These are phyloP conservation scores for Syzygium oleosum DNA, from an alignment of 345 rosid species.

Conservation along the genomic window DNA sequence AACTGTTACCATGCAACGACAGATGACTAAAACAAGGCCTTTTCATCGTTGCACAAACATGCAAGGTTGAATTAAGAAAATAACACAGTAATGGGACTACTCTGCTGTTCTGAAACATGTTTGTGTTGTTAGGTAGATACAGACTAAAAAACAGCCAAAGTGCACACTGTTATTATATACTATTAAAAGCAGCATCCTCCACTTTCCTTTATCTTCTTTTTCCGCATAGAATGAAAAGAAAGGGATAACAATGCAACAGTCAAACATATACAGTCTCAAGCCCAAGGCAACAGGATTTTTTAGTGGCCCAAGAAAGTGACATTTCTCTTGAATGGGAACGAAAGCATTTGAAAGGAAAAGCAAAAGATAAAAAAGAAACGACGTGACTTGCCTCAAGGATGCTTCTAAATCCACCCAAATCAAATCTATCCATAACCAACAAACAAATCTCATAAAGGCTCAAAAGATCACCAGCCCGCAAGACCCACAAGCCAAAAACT, in stretches of 20 bases:
- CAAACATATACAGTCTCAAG: slow-evolving; percentile 10
- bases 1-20: neutral
- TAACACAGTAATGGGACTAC: neutral
- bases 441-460: neutral
- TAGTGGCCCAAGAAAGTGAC: slow-evolving; percentile 11
- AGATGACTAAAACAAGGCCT: neutral
- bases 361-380: neutral
- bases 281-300: slow-evolving; percentile 18
- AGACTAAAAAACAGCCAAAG: neutral
- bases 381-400: neutral
- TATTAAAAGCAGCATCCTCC: neutral
- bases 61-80: neutral
- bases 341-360: neutral
- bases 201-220: neutral
- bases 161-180: neutral
- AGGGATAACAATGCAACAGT: slow-evolving; percentile 10
- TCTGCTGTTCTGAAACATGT: neutral
- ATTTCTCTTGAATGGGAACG: neutral
- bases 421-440: neutral
- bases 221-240: neutral
- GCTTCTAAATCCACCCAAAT: neutral
- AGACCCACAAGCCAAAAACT: neutral
- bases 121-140: neutral
- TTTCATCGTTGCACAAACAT: neutral
- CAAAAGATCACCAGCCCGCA: neutral